phyloP scores from a whole-genome alignment of 768 basidiomycete genomes.

The Lactarius sanguifluus region DNA sequence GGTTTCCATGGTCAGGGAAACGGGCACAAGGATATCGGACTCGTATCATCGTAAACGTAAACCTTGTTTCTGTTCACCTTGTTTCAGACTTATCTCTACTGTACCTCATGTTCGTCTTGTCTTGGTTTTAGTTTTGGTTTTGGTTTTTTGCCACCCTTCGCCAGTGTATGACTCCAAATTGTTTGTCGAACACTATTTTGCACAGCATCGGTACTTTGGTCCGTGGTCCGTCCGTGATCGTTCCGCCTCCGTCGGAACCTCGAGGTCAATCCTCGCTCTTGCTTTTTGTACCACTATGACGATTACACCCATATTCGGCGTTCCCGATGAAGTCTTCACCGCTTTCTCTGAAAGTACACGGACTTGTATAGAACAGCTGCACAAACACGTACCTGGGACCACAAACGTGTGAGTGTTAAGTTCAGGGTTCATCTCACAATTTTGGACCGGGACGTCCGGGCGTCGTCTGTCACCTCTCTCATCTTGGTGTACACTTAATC shows the following conservation, averaged over 20 bases:
- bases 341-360: slow-evolving; percentile 17
- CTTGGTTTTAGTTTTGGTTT: too few relatives aligned
- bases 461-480: neutral
- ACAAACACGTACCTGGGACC: slow-evolving; percentile 14
- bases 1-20: too few relatives aligned
- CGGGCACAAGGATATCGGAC: too few relatives aligned
- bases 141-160: too few relatives aligned
- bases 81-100: too few relatives aligned
- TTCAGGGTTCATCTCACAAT: neutral
- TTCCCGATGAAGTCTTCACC: slow-evolving; percentile 8
- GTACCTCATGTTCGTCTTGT: too few relatives aligned
- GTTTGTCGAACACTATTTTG: too few relatives aligned
- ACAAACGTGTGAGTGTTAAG: slow-evolving; percentile 11
- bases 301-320: neutral
- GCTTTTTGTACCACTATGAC: slow-evolving; percentile 7
- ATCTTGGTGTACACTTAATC: neutral
- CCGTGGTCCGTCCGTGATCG: neutral
- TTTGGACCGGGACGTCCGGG: slow-evolving; percentile 1
- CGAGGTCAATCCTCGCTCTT: neutral
- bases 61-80: too few relatives aligned
- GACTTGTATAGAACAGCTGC: slow-evolving; percentile 23
- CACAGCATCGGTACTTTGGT: neutral
- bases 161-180: too few relatives aligned
- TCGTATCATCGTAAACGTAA: too few relatives aligned
- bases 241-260: neutral